A percentile compares a stretch with the other conserved stretches of the same genome.
phyloP scores from a whole-genome alignment of 2,329 filamentous ascomycete species.

The Alternaria arbusti region DNA sequence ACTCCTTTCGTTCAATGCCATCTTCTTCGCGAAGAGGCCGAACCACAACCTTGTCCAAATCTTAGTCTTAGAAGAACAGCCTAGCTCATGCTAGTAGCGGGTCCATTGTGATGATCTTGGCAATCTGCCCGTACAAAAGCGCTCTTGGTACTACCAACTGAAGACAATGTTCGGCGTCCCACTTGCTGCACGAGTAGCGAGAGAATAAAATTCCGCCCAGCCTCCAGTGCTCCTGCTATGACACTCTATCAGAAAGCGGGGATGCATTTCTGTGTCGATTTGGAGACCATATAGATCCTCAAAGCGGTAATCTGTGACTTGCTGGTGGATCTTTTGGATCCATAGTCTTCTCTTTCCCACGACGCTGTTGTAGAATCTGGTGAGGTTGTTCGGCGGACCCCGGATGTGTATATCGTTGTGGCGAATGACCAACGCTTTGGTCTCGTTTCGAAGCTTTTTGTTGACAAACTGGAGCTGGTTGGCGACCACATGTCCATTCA shows the following conservation, averaged over 20 bases:
- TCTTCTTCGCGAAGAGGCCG: background rate
- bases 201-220: background rate
- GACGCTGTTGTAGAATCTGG: background rate
- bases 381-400: background rate
- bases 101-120: background rate
- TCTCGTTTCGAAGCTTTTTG: constrained; percentile 7
- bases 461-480: constrained; percentile 11
- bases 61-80: too few species aligned
- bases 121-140: background rate
- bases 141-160: background rate
- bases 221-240: background rate
- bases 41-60: too few species aligned
- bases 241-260: background rate
- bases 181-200: background rate
- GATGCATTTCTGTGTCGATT: background rate
- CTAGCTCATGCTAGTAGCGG: background rate
- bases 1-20: background rate
- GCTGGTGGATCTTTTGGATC: background rate
- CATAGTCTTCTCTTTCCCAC: background rate
- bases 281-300: background rate
- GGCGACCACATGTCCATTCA: background rate
- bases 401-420: constrained; percentile 2
- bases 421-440: background rate
- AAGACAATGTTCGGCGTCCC: background rate
- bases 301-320: background rate